Base-by-base conservation (phyloP, 176 grass and related monocot genomes). In the Zea luxurians region DNA sequence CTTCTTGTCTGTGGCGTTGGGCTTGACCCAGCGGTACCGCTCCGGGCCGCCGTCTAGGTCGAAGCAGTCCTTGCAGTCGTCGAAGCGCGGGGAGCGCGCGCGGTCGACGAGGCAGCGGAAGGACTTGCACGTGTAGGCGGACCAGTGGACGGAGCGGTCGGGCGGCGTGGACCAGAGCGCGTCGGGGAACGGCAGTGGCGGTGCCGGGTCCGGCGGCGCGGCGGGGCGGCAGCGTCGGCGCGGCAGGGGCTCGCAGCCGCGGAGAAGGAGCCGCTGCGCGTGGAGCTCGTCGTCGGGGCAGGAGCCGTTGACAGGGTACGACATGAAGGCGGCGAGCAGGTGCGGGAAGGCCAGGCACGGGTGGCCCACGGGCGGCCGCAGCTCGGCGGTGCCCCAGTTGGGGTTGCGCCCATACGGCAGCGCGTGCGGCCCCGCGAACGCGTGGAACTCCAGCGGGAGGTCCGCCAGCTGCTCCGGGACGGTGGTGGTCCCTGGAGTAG, bases 1-100 rank as follows among this genome's bases (percentile, higher is more conserved):
- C 40, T 0, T 60, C 10, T 2, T 15, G 4, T 1, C 2, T 7
- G 13, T 38, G 38, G 3, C 41, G 1, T 57, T 61, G 73, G 75
- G 54, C 17, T 82, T 77, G 70, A 78, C 47, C 90, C 90, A 93
- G 63, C 77, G 84, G 40, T 8, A 9, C 40, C 58, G 68, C 87
- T 93, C 84, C 61, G 16, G 52, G 1, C 78, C 76, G 47, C 84
- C 66, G 35, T 11, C 36, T 58, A 87, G 73, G 77, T 89, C 77
- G 71, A 87, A 89, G 73, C 90, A 89, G 70, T 87, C 90, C 75
- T 89, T 84, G 78, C 90, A 87, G 82, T 89, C 87, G 58, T 89
- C 80, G 72, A 37, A 67, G 41, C 77, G 81, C 13, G 55, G 47
- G 35, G 62, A 21, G 34, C 82, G 74, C 0, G 10, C 70, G 7